Evolutionary conservation across 1,139 yeast genomes (phyloP), one percentile per base, ranked within the genome.

Genomic region (Nakaseomyces sp.): DNA sequence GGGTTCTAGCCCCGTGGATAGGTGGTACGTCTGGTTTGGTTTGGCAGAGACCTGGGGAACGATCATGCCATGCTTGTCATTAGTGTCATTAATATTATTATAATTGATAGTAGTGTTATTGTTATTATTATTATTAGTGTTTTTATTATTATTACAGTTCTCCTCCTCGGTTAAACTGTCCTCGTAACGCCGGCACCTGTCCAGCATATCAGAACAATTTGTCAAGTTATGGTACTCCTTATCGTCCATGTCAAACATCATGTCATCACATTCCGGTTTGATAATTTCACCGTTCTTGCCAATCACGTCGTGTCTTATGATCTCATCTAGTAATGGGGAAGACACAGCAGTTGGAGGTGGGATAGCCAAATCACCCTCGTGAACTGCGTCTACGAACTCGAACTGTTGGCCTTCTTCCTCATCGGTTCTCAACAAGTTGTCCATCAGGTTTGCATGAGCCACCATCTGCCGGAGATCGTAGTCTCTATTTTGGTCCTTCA

Each of bases 371-470:
- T 16, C 25, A 8, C 30, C 39, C 12, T 36, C 30, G 29, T 36
- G 39, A 4, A 22, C 39, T 4, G 39, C 39, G n/a, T 25, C 30
- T n/a, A 36, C 15, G n/a, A 8, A 9, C 19, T 25, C 39, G 9
- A 24, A 16, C 10, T 17, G 39, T 8, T 33, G 10, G 4, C 25
- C 37, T 16, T 33, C 37, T 15, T 33, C 37, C 26, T 25, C 39
- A 5, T 25, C 28, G 10, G 39, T 10, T 1, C 38, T 16, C 32
- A 37, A n/a, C 40, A 37, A 26, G 9, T 49, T 47, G 41, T 55
- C 60, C 35, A 56, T 43, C 40, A 56, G 41, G 44, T 55, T 55
- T 1, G 60, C 60, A 45, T 56, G 58, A 13, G 58, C 56, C 0
- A 56, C 59, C 32, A 56, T 43, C 24, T 52, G 43, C 25, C 60